These are phyloP conservation scores for Jamesozyma gamospora DNA, from an alignment of 805 yeast species.

Conservation along the genomic window DNA sequence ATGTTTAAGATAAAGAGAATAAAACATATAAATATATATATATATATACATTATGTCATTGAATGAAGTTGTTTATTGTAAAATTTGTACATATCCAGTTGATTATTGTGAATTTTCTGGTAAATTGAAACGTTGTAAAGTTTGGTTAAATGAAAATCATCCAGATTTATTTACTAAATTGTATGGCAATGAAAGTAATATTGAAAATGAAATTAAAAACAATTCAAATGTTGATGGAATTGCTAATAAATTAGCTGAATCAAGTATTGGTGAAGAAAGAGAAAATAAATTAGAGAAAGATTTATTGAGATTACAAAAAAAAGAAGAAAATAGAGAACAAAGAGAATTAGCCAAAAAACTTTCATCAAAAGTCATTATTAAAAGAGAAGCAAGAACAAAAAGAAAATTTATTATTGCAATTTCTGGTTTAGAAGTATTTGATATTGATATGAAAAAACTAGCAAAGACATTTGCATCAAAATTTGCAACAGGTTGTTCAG, in stretches of 20 bases:
- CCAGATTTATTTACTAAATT: constrained; percentile 46
- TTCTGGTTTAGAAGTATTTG: constrained; percentile 80
- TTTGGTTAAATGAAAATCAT: constrained; percentile 61
- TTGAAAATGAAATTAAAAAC: constrained; percentile 19
- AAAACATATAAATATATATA: no score
- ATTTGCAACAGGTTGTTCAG: constrained; percentile 94
- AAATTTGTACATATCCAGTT: constrained; percentile 74
- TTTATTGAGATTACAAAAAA: constrained; percentile 72
- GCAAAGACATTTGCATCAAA: constrained; percentile 88
- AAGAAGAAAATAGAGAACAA: constrained; percentile 77
- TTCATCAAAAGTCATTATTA: constrained; percentile 71
- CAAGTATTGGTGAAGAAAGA: constrained; percentile 60
- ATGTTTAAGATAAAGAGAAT: no score
- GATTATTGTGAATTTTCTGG: constrained; percentile 91
- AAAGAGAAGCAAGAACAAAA: constrained; percentile 82
- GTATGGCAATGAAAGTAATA: constrained; percentile 38
- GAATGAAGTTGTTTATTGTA: constrained; percentile 54
- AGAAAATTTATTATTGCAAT: constrained; percentile 81
- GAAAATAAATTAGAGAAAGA: constrained; percentile 78
- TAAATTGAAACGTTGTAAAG: constrained; percentile 68
- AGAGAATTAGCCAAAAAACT: constrained; percentile 71
- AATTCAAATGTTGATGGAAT: constrained; percentile 34
- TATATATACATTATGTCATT: constrained; percentile 13
- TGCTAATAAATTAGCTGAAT: constrained; percentile 34
- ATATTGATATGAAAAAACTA: constrained; percentile 78